phyloP scores from a whole-genome alignment of 345 rosid species.

The Acer yangbiense region DNA sequence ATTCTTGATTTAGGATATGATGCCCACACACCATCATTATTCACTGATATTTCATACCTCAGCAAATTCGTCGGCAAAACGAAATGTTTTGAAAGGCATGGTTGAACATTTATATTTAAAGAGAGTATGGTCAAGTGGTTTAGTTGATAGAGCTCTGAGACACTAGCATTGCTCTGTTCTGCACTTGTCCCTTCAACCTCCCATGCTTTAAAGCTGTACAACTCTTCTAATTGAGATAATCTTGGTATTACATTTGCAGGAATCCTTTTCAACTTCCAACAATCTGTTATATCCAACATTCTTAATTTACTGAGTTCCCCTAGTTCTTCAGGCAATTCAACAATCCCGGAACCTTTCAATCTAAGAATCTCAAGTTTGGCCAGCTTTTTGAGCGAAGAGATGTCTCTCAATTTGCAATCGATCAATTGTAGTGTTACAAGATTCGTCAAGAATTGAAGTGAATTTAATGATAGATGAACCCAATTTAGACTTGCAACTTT shows the following conservation, averaged over 20 bases:
- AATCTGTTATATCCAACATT: not conserved
- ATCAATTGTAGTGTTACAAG: not conserved
- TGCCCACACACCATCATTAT: not conserved
- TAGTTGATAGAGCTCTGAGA: not conserved
- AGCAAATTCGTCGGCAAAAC: not conserved
- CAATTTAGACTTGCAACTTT: no score
- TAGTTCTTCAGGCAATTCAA: not conserved
- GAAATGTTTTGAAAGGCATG: not conserved
- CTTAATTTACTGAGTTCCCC: not conserved
- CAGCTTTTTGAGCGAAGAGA: not conserved
- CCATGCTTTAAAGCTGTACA: not conserved
- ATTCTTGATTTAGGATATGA: no score
- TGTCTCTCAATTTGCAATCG: not conserved
- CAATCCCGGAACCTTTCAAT: not conserved
- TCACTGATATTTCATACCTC: not conserved
- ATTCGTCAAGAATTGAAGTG: not conserved
- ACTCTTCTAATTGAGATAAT: not conserved
- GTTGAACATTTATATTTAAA: no score
- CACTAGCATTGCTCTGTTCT: not conserved
- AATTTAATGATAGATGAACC: no score
- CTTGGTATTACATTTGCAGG: not conserved
- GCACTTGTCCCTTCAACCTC: not conserved
- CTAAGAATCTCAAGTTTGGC: slow-evolving; percentile 2
- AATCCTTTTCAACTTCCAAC: not conserved
- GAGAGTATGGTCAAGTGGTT: not conserved